Evolutionary conservation across 176 grass and related monocot genomes (phyloP).

Genomic region (Eleusine indica): DNA sequence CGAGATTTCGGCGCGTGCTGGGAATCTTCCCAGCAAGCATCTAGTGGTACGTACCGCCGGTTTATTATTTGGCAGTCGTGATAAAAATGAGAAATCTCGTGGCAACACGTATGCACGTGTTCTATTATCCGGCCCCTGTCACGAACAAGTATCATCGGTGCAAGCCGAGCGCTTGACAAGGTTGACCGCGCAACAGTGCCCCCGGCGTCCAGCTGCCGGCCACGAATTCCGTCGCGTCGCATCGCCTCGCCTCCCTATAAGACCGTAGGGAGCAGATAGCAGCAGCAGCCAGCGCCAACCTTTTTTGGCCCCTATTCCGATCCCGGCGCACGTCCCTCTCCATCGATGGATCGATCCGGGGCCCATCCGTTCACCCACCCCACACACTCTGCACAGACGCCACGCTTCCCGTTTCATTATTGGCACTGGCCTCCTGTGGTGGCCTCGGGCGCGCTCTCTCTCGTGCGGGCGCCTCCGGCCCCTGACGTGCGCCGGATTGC

Average conservation of each 20-base stretch:
- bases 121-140: background rate
- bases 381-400: background rate
- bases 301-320: background rate
- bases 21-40: slow-evolving; percentile 10
- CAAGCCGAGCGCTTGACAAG: slow-evolving; percentile 6
- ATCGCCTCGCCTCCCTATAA: background rate
- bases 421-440: too few relatives aligned
- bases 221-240: background rate
- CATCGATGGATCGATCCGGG: background rate
- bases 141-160: background rate
- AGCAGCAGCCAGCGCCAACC: background rate
- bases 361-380: background rate
- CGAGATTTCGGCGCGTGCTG: slow-evolving; percentile 15
- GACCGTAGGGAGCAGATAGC: background rate
- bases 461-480: background rate
- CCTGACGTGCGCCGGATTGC: background rate
- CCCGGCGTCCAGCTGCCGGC: background rate
- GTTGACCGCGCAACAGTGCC: slow-evolving; percentile 1
- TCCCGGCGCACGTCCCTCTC: background rate
- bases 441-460: too few relatives aligned
- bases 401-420: too few relatives aligned
- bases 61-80: background rate
- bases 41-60: background rate
- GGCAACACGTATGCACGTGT: background rate
- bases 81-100: background rate